Percentiles rank a stretch among this genome's conserved stretches.
Evolutionary conservation across 2,329 filamentous ascomycete species (phyloP).

Genomic region (Massarina eburnea): DNA sequence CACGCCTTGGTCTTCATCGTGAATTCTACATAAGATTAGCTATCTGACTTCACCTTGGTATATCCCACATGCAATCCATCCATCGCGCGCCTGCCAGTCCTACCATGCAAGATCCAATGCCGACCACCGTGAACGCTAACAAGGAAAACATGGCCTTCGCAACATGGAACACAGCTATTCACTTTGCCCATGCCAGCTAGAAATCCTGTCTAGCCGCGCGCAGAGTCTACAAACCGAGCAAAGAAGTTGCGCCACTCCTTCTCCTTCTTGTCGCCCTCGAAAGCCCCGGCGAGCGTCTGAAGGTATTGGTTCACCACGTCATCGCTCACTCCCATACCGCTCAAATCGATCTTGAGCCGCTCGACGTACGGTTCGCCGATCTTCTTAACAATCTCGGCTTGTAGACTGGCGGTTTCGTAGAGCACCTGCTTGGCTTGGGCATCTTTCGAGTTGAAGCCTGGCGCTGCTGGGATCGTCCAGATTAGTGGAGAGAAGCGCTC

Average conservation of each 20-base stretch:
- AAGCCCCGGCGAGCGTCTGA: conserved; percentile 43
- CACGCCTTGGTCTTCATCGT: neutral
- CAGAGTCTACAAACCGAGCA: conserved; percentile 44
- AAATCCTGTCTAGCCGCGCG: conserved; percentile 7
- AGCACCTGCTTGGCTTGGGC: conserved; percentile 87
- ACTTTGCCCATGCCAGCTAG: neutral
- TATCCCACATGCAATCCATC: neutral
- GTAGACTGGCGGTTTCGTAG: conserved; percentile 80
- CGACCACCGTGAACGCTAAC: neutral
- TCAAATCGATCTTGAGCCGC: conserved; percentile 67
- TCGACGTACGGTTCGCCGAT: conserved; percentile 79
- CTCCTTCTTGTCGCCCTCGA: conserved; percentile 41
- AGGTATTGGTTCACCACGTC: conserved; percentile 68
- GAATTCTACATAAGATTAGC: neutral
- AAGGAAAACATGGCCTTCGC: neutral
- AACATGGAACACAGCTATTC: neutral
- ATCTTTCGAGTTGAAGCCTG: conserved; percentile 80
- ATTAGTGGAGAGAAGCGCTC: conserved; percentile 83
- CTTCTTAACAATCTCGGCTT: conserved; percentile 89
- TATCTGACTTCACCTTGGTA: neutral
- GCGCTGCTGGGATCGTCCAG: conserved; percentile 83
- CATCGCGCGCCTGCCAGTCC: neutral
- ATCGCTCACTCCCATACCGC: conserved; percentile 65
- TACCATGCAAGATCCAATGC: neutral
- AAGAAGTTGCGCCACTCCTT: conserved; percentile 51